Evolutionary conservation across 1,284 basidiomycete genomes (phyloP).

Genomic region (Dichomitus squalens): DNA sequence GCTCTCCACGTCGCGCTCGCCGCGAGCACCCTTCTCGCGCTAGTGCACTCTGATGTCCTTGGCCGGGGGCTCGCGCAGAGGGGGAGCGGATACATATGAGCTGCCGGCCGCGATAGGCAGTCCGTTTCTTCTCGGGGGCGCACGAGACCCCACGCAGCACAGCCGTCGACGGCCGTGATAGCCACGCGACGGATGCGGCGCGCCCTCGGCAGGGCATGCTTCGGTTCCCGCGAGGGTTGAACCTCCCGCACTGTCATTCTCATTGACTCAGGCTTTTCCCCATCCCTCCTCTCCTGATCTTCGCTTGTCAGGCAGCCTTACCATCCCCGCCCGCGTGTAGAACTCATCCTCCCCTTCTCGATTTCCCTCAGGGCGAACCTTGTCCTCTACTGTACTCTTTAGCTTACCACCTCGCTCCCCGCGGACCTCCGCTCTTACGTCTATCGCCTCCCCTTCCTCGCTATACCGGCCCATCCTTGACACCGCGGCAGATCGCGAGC

Average conservation of each 20-base stretch:
- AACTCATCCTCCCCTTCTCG: neutral
- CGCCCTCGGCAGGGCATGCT: neutral
- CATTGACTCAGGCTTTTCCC: conserved; percentile 6
- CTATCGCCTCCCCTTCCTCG: neutral
- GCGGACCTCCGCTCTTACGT: neutral
- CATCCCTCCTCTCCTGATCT: neutral
- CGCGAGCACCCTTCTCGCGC: neutral
- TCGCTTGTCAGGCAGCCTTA: conserved; percentile 2
- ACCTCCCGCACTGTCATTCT: neutral
- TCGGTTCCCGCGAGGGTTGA: conserved; percentile 21
- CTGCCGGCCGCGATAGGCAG: conserved; percentile 21
- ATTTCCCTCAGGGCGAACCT: neutral
- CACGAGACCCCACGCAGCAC: conserved; percentile 13
- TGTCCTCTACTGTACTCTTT: neutral
- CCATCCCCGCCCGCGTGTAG: neutral
- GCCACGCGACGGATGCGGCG: conserved; percentile 4
- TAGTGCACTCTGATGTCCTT: neutral
- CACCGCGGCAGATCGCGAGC: neutral
- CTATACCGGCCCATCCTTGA: neutral
- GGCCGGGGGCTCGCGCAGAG: neutral
- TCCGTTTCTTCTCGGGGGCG: neutral
- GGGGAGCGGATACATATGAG: conserved; percentile 4
- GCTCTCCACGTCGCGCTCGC: neutral
- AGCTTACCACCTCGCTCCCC: conserved; percentile 2
- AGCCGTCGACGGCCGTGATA: conserved; percentile 7